Evolutionary conservation across 2,329 filamentous ascomycete genomes (phyloP), one percentile per base, ranked within the genome.

Genomic region (Scedosporium boydii): DNA sequence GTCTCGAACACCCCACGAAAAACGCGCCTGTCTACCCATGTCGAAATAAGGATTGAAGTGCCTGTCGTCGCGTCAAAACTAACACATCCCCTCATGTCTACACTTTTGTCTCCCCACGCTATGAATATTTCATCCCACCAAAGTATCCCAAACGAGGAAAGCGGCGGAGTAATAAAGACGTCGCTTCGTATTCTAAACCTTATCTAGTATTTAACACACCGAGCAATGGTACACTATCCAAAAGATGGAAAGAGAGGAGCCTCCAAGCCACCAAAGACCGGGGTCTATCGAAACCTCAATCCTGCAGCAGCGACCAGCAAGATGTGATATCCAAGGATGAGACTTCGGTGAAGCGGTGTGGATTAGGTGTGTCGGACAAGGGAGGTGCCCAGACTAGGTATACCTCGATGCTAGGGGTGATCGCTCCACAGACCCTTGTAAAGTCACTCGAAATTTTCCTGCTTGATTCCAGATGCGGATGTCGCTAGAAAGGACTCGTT

Each of bases 321-420:
- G 51, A 27, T 55, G 18, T 26, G 23, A 55, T 23, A 55, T 55
- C 12, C 12, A 23, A 55, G n/a, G 51, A 55, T 55, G 51, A 29
- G 51, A 55, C 51, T 27, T 55, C 51, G 51, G 51, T 55, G 51
- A 55, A 23, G 51, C 51, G 51, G 51, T 55, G 51, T 55, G 51
- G 51, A 55, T 29, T 55, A 16, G 23, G 51, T 12, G 10, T 55
- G 51, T n/a, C 51, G 51, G 51, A 55, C 51, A 55, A 23, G 51
- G 51, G 51, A 14, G 23, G 23, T 9, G 51, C 51, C 51, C 18
- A 23, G 23, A 12, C 51, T 23, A 55, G 23, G 48, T 12, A 55
- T 16, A 7, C 12, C 18, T 12, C 2, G 51, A 14, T 18, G 18
- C 18, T 16, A 23, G 23, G 23, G 16, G 16, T 18, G 44, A n/a